Base-by-base conservation (phyloP, 1,139 yeast genomes). In the Trichomonascaceae sp. region DNA sequence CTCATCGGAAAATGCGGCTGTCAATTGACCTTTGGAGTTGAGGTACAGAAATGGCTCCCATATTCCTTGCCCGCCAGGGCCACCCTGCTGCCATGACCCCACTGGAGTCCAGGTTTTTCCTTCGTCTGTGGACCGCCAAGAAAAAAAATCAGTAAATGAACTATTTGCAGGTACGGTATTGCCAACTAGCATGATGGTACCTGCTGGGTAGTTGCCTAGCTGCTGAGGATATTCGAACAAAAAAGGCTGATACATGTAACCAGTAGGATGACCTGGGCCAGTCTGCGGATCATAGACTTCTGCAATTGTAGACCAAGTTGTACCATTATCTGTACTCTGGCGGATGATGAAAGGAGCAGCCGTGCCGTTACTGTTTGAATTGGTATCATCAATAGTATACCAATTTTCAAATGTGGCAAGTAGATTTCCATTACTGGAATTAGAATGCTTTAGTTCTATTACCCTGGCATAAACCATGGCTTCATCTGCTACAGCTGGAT, bases 211-310 rank as follows among this genome's bases (percentile, higher is more conserved):
- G 9, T 24, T 45, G 17, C 47, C 47, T 10, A 45, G n/a, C 18
- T 45, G 30, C 22, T 45, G 38, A 13, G 47, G 47, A 24, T 45
- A 45, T 45, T 45, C 47, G 36, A 45, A 45, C 47, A 45, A 15
- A 13, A 45, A 45, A n/a, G 47, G 47, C 47, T 45, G 47, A 38
- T 38, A 45, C 47, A 45, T 45, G 47, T 45, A 45, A 17, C 47
- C 47, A 24, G 47, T 45, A 9, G 47, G 47, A 24, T 45, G 47
- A 8, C 47, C 47, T 13, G 47, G 27, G 10, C 47, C 47, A 5
- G 18, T 45, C 9, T 45, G 47, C 12, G 47, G 47, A 45, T 45
- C 47, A 22, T 45, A 45, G 18, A 45, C 47, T n/a, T 45, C 32
- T 17, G 47, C 47, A 24, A 45, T 45, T 3, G 47, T 45, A 45